Percentiles rank a stretch among this genome's conserved stretches.
Conservation (phyloP, 1,284 basidiomycete genomes). For the Butyriboletus appendiculatus region DNA sequence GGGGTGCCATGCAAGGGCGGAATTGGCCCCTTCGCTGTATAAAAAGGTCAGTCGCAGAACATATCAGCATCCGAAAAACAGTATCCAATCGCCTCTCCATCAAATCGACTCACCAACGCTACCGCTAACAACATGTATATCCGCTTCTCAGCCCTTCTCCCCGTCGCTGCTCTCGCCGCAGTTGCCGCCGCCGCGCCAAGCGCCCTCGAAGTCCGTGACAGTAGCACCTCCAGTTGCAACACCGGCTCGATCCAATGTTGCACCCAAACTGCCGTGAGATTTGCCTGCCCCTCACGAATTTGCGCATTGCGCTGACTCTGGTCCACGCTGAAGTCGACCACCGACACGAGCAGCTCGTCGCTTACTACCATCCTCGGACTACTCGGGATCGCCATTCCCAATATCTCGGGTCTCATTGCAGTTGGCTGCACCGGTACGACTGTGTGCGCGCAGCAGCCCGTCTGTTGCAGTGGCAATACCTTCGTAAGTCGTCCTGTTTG, state of each 20-base stretch:
- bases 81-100: background rate
- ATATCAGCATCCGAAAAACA: background rate
- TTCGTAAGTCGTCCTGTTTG: conserved; percentile 3
- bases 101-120: background rate
- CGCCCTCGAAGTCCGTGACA: background rate
- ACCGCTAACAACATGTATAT: background rate
- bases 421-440: conserved; percentile 1
- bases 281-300: no score
- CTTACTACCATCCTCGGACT: background rate
- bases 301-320: background rate
- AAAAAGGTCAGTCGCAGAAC: background rate
- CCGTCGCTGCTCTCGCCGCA: background rate
- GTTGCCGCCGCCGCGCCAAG: background rate
- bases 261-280: background rate
- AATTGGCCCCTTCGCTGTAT: background rate
- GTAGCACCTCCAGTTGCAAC: background rate
- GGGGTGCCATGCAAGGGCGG: no score
- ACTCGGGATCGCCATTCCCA: background rate
- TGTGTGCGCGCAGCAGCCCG: conserved; percentile 8
- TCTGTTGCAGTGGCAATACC: conserved; percentile 16
- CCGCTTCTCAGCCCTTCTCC: background rate
- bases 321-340: background rate
- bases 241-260: conserved; percentile 13
- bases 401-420: background rate
- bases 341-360: no score